These are phyloP conservation scores for Platanthera guangdongensis DNA, from an alignment of 106 monocot species.

Conservation along the genomic window DNA sequence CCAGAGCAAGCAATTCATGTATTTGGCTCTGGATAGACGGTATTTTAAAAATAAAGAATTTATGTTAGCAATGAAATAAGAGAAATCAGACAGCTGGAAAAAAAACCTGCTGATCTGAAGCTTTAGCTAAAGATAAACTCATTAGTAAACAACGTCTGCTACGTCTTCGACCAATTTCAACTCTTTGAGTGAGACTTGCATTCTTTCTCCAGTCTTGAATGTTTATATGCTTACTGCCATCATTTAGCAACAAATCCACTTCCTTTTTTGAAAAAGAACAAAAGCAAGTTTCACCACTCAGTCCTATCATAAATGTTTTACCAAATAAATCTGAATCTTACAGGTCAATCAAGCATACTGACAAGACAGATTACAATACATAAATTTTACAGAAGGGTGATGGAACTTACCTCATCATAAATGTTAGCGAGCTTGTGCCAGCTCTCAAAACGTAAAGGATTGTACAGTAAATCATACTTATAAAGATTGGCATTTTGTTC, in stretches of 20 bases:
- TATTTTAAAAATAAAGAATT: background rate
- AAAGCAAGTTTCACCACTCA: background rate
- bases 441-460: constrained; percentile 90
- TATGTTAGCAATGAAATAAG: background rate
- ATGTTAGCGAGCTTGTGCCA: constrained; percentile 99
- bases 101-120: constrained; percentile 51
- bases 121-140: constrained; percentile 76
- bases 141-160: constrained; percentile 83
- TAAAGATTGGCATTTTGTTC: constrained; percentile 86
- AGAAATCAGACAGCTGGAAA: constrained; percentile 4
- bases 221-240: constrained; percentile 92
- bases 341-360: background rate
- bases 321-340: background rate
- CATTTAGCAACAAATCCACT: constrained; percentile 93
- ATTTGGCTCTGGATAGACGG: constrained; percentile 51
- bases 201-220: constrained; percentile 79
- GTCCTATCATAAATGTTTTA: background rate
- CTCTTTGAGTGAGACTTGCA: constrained; percentile 51
- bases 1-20: constrained; percentile 86
- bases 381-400: background rate
- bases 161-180: constrained; percentile 78
- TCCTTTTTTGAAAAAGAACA: constrained; percentile 34
- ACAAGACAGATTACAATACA: background rate
- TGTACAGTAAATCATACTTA: constrained; percentile 91
- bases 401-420: constrained; percentile 71